These are phyloP conservation scores for Lipomyces starkeyi DNA, from an alignment of 805 yeast species.

Conservation along the genomic window DNA sequence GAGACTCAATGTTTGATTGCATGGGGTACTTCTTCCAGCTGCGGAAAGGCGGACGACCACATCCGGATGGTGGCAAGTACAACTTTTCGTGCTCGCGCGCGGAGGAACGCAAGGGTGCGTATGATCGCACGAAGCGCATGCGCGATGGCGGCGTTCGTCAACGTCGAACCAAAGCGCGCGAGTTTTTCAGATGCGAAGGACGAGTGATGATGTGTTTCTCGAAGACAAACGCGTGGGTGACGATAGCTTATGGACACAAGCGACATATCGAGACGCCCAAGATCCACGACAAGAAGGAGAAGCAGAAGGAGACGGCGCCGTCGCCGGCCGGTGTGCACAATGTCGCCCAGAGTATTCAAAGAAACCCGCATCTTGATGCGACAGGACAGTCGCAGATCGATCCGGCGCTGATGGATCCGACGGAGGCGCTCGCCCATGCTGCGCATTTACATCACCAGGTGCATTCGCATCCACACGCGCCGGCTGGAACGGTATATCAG, in stretches of 20 bases:
- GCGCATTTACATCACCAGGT: constrained; percentile 13
- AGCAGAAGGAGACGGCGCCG: not conserved
- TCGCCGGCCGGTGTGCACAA: not conserved
- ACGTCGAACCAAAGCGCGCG: constrained; percentile 35
- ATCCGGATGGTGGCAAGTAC: constrained; percentile 38
- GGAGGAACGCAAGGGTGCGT: constrained; percentile 36
- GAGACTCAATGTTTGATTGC: constrained; percentile 34
- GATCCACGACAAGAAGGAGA: constrained; percentile 31
- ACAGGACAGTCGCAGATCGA: constrained; percentile 15
- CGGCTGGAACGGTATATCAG: constrained; percentile 13
- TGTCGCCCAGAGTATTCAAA: not conserved
- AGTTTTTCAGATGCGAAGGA: constrained; percentile 35
- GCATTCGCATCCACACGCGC: constrained; percentile 8
- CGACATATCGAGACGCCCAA: constrained; percentile 34
- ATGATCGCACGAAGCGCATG: constrained; percentile 37
- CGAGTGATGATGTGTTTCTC: constrained; percentile 34
- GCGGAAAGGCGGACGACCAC: constrained; percentile 36
- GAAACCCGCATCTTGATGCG: constrained; percentile 2
- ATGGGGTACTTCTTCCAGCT: constrained; percentile 36
- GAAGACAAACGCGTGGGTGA: constrained; percentile 34
- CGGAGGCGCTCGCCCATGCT: constrained; percentile 23
- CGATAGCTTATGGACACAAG: constrained; percentile 33
- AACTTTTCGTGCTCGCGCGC: constrained; percentile 37
- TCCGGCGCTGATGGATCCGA: constrained; percentile 29
- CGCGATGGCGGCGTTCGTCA: constrained; percentile 37